These are phyloP conservation scores for Psidium friedrichsthalianum DNA, from an alignment of 345 rosid species.

Conservation along the genomic window DNA sequence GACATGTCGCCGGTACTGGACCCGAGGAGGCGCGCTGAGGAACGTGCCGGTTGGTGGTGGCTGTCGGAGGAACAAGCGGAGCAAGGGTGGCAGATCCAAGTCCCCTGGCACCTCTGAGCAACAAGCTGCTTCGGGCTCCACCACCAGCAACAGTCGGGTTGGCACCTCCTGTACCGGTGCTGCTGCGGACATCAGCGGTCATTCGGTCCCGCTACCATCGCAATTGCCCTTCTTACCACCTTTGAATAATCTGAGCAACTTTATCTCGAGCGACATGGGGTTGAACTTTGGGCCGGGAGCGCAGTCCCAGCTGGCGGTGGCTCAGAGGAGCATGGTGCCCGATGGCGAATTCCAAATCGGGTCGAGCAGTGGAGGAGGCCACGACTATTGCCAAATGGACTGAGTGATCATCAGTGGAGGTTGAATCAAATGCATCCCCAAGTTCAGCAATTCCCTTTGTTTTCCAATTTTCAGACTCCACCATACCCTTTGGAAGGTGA, in stretches of 20 bases:
- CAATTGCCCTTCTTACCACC: conserved; percentile 31
- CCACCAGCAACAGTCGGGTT: conserved; percentile 13
- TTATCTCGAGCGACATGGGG: conserved; percentile 15
- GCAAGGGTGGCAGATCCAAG: conserved; percentile 46
- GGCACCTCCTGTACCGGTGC: conserved; percentile 14
- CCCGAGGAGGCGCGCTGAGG: conserved; percentile 66
- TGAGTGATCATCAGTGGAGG: conserved; percentile 7
- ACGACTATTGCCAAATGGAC: conserved; percentile 16
- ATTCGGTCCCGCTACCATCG: conserved; percentile 7
- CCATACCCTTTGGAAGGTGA: conserved; percentile 21
- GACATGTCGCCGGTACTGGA: conserved; percentile 71
- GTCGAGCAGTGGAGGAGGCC: conserved; percentile 2
- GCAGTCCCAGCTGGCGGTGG: conserved; percentile 7
- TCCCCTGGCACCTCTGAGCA: conserved; percentile 14
- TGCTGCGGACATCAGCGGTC: background rate
- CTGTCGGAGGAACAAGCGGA: conserved; percentile 45
- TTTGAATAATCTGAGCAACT: conserved; percentile 24
- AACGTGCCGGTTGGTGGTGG: conserved; percentile 75
- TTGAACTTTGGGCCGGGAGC: conserved; percentile 10
- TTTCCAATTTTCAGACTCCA: conserved; percentile 11
- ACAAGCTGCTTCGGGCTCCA: background rate
- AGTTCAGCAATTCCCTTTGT: conserved; percentile 29
- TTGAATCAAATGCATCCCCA: background rate
- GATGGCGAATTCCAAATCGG: conserved; percentile 23
- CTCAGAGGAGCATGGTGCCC: conserved; percentile 2